Percentiles rank a stretch among this genome's conserved stretches.
Evolutionary conservation across 345 rosid species (phyloP).

Genomic region (Populus pruinosa): DNA sequence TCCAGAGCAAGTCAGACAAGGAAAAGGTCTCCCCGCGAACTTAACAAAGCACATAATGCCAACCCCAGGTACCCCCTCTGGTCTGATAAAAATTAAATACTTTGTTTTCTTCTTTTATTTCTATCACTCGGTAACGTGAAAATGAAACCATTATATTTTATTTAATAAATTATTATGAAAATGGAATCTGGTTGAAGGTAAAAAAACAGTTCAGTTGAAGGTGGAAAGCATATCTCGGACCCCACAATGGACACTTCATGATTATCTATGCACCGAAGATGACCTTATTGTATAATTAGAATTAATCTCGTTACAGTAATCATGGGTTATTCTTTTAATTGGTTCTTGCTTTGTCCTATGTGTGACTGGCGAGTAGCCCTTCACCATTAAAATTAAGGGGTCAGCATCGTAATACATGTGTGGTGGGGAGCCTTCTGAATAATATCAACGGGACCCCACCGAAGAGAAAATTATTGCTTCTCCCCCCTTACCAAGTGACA

Average conservation of each 20-base stretch:
- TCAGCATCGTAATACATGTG: not conserved
- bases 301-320: not conserved
- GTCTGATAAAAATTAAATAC: not conserved
- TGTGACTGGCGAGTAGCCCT: not conserved
- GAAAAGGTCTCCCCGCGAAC: not conserved
- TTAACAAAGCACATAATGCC: constrained; percentile 3
- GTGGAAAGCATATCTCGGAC: not conserved
- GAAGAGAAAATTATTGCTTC: not conserved
- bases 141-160: not conserved
- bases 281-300: not conserved
- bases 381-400: not conserved
- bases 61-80: not conserved
- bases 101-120: not conserved
- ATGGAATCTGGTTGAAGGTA: not conserved
- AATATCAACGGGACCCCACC: not conserved
- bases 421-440: constrained; percentile 10
- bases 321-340: not conserved
- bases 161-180: not conserved
- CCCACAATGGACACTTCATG: not conserved
- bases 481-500: not conserved
- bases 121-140: not conserved
- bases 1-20: not conserved
- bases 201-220: no score
- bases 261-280: not conserved
- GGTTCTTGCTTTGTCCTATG: not conserved